These are phyloP conservation scores for Dothideomycetes sp. DNA, from an alignment of 2,329 filamentous ascomycete genomes.

Conservation along the genomic window DNA sequence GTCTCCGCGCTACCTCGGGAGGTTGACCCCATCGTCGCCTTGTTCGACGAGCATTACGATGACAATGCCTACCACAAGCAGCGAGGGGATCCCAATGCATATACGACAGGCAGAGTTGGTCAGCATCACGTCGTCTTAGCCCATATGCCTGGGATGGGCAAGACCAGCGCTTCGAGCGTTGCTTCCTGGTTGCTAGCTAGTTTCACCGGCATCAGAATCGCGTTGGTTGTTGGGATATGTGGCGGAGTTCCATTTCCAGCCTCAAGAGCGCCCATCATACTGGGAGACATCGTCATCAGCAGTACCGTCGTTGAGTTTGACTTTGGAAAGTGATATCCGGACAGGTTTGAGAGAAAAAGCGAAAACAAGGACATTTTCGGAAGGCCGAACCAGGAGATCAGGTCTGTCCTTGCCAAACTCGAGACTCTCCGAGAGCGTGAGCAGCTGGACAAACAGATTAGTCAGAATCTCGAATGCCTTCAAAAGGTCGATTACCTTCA, in stretches of 20 bases:
- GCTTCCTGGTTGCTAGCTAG: slow-evolving; percentile 16
- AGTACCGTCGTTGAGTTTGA: slow-evolving; percentile 23
- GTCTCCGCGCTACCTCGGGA: slow-evolving; percentile 18
- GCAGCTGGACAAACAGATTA: neutral
- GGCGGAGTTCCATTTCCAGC: slow-evolving; percentile 14
- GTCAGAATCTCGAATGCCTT: neutral
- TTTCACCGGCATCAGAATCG: slow-evolving; percentile 17
- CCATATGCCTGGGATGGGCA: slow-evolving; percentile 15
- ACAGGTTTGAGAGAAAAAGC: slow-evolving; percentile 19
- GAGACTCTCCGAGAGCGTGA: slow-evolving; percentile 6
- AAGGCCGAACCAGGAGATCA: slow-evolving; percentile 18
- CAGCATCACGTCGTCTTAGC: slow-evolving; percentile 17
- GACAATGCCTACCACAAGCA: slow-evolving; percentile 13
- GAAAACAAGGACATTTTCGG: slow-evolving; percentile 17
- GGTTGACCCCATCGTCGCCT: slow-evolving; percentile 14
- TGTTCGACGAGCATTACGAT: slow-evolving; percentile 14
- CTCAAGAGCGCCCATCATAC: slow-evolving; percentile 9
- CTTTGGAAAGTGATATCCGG: slow-evolving; percentile 22
- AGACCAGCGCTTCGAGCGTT: slow-evolving; percentile 11
- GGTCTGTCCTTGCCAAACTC: slow-evolving; percentile 17
- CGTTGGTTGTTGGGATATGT: slow-evolving; percentile 19
- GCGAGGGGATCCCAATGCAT: slow-evolving; percentile 17
- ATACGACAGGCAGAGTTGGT: slow-evolving; percentile 18
- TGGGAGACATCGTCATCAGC: slow-evolving; percentile 29
- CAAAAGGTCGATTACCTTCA: slow-evolving; percentile 1